Base-by-base conservation (phyloP, 2,329 filamentous ascomycete species). In the Fusarium falciforme region DNA sequence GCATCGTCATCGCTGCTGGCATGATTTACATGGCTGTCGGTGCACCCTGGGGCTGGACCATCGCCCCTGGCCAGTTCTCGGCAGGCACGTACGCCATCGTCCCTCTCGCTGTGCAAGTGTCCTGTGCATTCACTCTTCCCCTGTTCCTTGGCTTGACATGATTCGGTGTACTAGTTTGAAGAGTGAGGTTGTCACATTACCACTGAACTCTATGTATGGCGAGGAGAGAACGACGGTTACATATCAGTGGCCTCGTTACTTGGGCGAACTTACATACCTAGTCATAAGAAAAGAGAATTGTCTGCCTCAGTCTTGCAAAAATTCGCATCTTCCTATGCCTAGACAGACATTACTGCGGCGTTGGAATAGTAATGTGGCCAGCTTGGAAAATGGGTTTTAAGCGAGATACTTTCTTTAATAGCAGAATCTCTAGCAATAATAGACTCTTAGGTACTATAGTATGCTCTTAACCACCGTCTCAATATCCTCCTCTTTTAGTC, bases 11-110 rank as follows among this genome's bases (percentile, higher is more conserved):
- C 3, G 66, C 77, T 0, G 77, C 69, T 33, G 77, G 71, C 3
- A 79, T 79, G 77, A 71, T 79, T 27, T 79, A 79, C 5, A 75
- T 79, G 76, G 68, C 77, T 3, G 64, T 76, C 22, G 77, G 68
- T 36, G 77, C 77, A 1, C 77, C 77, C 1, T 77, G 72, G 68
- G 72, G 72, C 4, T 79, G 77, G 77, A 76, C 68, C 49, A 79
- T 79, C 57, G 66, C 74, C 2, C 77, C 77, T 12, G 77, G 70
- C 1, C 17, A 71, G 52, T 78, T 74, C 38, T 79, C 77, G 5
- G 64, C 77, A 22, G 77, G 76, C 25, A 78, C 73, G 6, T 79
- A 70, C 54, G 77, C 77, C 1, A 79, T 79, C 17, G 73, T 79
- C 5, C 77, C 77, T 20, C 38, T 79, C 20, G 77, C 77, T 57